Evolutionary conservation across 1,284 basidiomycete species (phyloP).

Genomic region (Apiotrichum veenhuisii): DNA sequence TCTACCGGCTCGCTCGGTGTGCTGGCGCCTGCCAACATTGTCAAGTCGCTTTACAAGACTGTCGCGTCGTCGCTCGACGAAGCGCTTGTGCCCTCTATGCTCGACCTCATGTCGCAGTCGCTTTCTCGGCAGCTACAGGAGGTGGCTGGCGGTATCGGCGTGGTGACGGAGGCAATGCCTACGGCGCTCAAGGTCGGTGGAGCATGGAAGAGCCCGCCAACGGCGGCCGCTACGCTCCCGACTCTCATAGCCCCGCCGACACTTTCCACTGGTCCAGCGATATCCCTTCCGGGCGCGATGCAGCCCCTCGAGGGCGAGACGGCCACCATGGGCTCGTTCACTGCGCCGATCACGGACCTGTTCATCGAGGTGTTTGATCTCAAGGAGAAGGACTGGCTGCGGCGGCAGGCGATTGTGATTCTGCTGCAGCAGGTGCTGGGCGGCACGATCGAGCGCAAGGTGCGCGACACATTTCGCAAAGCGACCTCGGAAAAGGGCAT

Average conservation of each 20-base stretch:
- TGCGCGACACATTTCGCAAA: conserved; percentile 69
- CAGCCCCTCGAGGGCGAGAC: conserved; percentile 79
- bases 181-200: conserved; percentile 56
- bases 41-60: conserved; percentile 78
- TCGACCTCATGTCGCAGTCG: conserved; percentile 67
- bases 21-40: conserved; percentile 59
- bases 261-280: not conserved
- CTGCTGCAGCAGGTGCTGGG: conserved; percentile 93
- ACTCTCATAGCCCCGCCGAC: not conserved
- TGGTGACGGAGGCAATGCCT: conserved; percentile 62
- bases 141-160: conserved; percentile 71
- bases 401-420: conserved; percentile 93
- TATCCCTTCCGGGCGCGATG: conserved; percentile 2
- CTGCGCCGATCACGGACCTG: conserved; percentile 88
- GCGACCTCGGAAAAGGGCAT: conserved; percentile 63
- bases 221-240: not conserved
- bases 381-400: conserved; percentile 90
- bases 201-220: not conserved
- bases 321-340: conserved; percentile 72
- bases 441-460: conserved; percentile 83
- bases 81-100: conserved; percentile 87
- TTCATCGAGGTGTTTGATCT: conserved; percentile 90
- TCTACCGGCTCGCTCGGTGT: conserved; percentile 52
- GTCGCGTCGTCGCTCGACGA: conserved; percentile 89
- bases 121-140: conserved; percentile 83